Evolutionary conservation across 345 rosid species (phyloP).

Genomic region (Salix exigua): DNA sequence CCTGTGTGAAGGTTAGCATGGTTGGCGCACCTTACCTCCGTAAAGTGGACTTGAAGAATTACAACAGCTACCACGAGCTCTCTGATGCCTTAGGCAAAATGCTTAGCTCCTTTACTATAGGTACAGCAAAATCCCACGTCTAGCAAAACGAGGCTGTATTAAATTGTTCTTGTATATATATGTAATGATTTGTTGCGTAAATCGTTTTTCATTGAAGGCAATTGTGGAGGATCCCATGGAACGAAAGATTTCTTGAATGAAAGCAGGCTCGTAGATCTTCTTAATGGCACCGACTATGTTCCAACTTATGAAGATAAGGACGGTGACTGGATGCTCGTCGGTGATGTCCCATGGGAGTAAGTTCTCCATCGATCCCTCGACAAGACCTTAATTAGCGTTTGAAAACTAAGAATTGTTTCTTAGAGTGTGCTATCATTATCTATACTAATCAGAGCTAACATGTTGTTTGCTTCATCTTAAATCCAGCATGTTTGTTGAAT

Average conservation of each 20-base stretch:
- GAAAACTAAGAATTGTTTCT: neutral
- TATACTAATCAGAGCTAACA: neutral
- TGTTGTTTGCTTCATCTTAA: neutral
- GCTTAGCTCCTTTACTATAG: constrained; percentile 79
- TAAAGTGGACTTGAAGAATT: constrained; percentile 75
- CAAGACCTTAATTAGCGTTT: neutral
- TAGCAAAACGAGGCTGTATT: neutral
- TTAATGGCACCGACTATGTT: constrained; percentile 69
- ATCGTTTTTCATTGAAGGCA: constrained; percentile 29
- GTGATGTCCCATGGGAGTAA: constrained; percentile 97
- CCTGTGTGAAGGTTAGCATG: constrained; percentile 86
- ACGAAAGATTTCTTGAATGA: constrained; percentile 74
- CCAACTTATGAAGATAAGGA: constrained; percentile 94
- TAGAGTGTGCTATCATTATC: neutral
- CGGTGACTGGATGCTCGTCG: constrained; percentile 96
- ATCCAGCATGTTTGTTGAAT: constrained; percentile 79
- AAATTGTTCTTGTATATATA: neutral
- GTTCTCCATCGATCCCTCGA: constrained; percentile 2
- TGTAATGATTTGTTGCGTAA: neutral
- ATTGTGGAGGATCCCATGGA: constrained; percentile 80
- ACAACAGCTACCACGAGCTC: constrained; percentile 62
- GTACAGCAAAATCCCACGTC: constrained; percentile 20
- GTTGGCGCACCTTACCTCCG: constrained; percentile 95
- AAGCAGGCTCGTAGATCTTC: constrained; percentile 64
- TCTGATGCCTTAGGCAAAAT: constrained; percentile 62